Conservation (phyloP, 345 rosid genomes). For the Euphorbia lathyris region DNA sequence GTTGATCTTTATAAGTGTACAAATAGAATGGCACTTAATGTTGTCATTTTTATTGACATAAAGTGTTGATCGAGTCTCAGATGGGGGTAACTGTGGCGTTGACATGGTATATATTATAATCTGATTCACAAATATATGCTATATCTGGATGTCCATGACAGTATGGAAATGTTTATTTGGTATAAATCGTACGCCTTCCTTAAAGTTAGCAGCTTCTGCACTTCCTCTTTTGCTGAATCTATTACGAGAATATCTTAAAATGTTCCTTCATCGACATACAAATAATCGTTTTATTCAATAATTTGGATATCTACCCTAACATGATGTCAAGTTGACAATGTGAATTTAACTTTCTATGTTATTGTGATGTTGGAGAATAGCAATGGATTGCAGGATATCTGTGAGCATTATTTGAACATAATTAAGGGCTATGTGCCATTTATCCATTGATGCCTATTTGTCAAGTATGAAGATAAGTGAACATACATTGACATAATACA, state of each 20-base stretch:
- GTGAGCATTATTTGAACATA: not conserved
- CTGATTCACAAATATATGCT: not conserved
- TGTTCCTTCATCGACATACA: not conserved
- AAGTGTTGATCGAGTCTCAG: not conserved
- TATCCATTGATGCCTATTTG: not conserved
- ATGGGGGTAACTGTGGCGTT: not conserved
- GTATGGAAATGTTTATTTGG: not conserved
- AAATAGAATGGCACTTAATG: not conserved
- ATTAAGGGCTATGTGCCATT: not conserved
- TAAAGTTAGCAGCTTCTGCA: not conserved
- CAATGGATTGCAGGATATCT: not conserved
- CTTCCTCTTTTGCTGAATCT: not conserved
- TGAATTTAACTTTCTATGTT: not conserved
- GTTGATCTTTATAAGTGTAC: conserved; percentile 1
- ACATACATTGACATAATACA: not conserved
- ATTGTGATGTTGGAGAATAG: not conserved
- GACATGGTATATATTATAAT: not conserved
- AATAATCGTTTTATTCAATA: not conserved
- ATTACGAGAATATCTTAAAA: not conserved
- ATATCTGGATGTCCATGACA: not conserved
- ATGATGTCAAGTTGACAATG: not conserved
- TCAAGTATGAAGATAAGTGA: not conserved
- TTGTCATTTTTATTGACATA: not conserved
- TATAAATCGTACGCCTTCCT: not conserved
- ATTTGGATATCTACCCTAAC: not conserved